These are phyloP conservation scores for Brettanomyces sp. DNA, from an alignment of 805 yeast genomes.

Conservation along the genomic window DNA sequence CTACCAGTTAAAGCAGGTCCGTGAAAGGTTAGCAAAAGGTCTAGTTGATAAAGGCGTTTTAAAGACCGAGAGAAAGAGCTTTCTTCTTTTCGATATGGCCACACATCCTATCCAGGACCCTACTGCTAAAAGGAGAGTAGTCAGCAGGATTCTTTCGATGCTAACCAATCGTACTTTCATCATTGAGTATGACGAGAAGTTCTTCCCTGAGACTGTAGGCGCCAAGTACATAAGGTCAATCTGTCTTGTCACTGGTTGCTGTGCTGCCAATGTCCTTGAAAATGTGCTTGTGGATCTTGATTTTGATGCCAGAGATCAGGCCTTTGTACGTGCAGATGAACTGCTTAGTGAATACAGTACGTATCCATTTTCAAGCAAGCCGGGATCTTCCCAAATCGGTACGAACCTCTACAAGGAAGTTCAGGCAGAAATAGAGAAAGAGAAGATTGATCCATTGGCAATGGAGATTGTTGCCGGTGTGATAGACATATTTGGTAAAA, in stretches of 20 bases:
- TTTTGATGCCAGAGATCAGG: slow-evolving; percentile 85
- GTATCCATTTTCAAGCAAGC: slow-evolving; percentile 59
- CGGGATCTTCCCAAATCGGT: slow-evolving; percentile 60
- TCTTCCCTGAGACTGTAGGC: slow-evolving; percentile 60
- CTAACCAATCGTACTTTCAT: slow-evolving; percentile 65
- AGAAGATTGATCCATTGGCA: slow-evolving; percentile 48
- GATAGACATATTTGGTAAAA: slow-evolving; percentile 76
- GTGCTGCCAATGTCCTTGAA: slow-evolving; percentile 94
- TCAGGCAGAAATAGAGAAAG: slow-evolving; percentile 40
- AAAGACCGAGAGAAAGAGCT: slow-evolving; percentile 92
- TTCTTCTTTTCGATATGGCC: slow-evolving; percentile 94
- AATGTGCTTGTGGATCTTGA: slow-evolving; percentile 69
- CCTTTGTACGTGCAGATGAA: slow-evolving; percentile 92
- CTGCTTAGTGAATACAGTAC: slow-evolving; percentile 72
- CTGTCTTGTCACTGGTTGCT: slow-evolving; percentile 77
- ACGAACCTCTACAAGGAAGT: slow-evolving; percentile 51
- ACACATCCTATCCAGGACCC: slow-evolving; percentile 94
- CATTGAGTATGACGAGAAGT: slow-evolving; percentile 43
- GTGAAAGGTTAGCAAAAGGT: slow-evolving; percentile 94
- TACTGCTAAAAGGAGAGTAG: slow-evolving; percentile 72
- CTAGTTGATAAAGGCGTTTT: slow-evolving; percentile 93
- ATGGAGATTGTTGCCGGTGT: slow-evolving; percentile 92
- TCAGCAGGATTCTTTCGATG: slow-evolving; percentile 58
- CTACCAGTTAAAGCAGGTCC: slow-evolving; percentile 93
- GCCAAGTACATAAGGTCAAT: slow-evolving; percentile 70